Conservation (phyloP, 1,284 basidiomycete species). For the Ceratobasidium sp. region DNA sequence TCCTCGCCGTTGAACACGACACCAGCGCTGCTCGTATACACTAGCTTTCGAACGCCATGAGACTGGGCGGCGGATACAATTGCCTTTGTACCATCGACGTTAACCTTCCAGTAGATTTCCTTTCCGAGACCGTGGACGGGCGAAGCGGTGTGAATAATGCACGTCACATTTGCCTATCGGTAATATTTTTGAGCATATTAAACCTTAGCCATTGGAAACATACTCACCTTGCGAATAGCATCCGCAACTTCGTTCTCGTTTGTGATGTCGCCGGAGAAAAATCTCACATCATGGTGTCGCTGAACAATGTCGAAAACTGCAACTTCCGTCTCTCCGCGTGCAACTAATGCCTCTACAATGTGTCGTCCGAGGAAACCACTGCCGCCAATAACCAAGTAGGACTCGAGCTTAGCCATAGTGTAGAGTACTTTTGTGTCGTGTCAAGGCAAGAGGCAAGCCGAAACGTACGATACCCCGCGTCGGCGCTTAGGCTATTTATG, state of each 20-base stretch:
- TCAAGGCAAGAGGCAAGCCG: slow-evolving; percentile 14
- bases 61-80: slow-evolving; percentile 84
- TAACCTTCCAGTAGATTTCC: slow-evolving; percentile 90
- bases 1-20: slow-evolving; percentile 90
- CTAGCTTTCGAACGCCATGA: slow-evolving; percentile 82
- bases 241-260: slow-evolving; percentile 75
- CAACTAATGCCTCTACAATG: slow-evolving; percentile 84
- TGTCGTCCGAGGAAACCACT: slow-evolving; percentile 93
- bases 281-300: slow-evolving; percentile 78
- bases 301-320: slow-evolving; percentile 91
- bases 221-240: slow-evolving; percentile 76
- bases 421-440: slow-evolving; percentile 32
- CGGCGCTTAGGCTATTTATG: neutral
- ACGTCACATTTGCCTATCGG: slow-evolving; percentile 77
- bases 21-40: slow-evolving; percentile 95
- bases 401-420: slow-evolving; percentile 54
- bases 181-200: neutral
- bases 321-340: slow-evolving; percentile 78
- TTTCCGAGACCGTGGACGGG: slow-evolving; percentile 78
- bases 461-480: slow-evolving; percentile 35
- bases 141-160: slow-evolving; percentile 96
- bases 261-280: slow-evolving; percentile 87
- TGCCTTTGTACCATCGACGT: slow-evolving; percentile 90
- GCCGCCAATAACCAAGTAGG: slow-evolving; percentile 87
- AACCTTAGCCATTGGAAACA: neutral